Evolutionary conservation across 495 filamentous ascomycete genomes (phyloP).

Genomic region (Pyronema omphalodes): DNA sequence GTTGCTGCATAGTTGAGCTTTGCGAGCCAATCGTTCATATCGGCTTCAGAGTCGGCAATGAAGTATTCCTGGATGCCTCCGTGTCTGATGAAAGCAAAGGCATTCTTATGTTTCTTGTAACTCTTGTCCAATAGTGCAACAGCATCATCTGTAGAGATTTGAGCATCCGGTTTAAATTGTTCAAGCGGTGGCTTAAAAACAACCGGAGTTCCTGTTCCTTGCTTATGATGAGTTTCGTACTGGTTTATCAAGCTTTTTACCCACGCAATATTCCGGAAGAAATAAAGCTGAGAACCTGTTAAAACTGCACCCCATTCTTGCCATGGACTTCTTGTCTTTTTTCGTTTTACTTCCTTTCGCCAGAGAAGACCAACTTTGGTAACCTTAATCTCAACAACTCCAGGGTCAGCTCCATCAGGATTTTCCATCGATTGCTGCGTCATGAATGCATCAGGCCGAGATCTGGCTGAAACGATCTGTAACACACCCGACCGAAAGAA

Average conservation of each 20-base stretch:
- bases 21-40: constrained; percentile 94
- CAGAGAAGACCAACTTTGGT: constrained; percentile 91
- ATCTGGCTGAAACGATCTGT: constrained; percentile 84
- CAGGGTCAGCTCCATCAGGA: constrained; percentile 71
- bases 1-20: constrained; percentile 94
- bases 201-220: constrained; percentile 47
- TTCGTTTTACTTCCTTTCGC: constrained; percentile 89
- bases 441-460: constrained; percentile 88
- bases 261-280: constrained; percentile 86
- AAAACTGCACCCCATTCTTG: constrained; percentile 96
- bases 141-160: constrained; percentile 81
- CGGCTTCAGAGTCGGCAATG: constrained; percentile 66
- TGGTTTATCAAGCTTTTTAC: constrained; percentile 81
- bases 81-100: constrained; percentile 78
- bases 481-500: constrained; percentile 81
- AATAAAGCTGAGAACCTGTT: constrained; percentile 86
- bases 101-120: constrained; percentile 93
- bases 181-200: constrained; percentile 78
- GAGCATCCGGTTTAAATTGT: constrained; percentile 76
- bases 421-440: constrained; percentile 64
- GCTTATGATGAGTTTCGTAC: constrained; percentile 58
- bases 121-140: constrained; percentile 70
- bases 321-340: constrained; percentile 88
- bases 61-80: constrained; percentile 81
- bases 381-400: constrained; percentile 91